A percentile compares a stretch with the other conserved stretches of the same genome.
Conservation (phyloP, 768 basidiomycete genomes). For the Pleurotus salmoneostramineus region DNA sequence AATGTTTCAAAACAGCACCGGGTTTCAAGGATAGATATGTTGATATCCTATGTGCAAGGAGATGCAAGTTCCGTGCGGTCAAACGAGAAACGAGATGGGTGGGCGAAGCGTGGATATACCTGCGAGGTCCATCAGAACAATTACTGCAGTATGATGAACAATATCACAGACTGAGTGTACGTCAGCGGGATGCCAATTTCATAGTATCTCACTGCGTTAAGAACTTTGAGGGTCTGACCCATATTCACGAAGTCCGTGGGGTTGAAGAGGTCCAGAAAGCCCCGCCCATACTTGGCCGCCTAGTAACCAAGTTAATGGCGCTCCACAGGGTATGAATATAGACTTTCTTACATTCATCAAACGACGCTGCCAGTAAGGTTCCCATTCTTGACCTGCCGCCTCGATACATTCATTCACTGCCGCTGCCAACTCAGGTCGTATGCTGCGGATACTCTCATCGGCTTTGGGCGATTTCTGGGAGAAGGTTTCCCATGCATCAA, state of each 20-base stretch:
- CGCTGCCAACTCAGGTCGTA: constrained; percentile 78
- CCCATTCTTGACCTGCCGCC: constrained; percentile 91
- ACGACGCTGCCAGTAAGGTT: constrained; percentile 83
- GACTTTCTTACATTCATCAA: constrained; percentile 65
- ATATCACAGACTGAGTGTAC: constrained; percentile 70
- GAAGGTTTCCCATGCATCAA: constrained; percentile 91
- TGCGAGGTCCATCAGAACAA: constrained; percentile 24
- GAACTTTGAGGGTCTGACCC: constrained; percentile 88
- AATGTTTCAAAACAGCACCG: constrained; percentile 87
- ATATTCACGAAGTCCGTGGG: constrained; percentile 90
- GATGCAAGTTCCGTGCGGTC: constrained; percentile 83
- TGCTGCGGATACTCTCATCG: constrained; percentile 87
- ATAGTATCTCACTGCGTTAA: constrained; percentile 89
- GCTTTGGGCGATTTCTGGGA: constrained; percentile 82
- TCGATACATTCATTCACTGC: constrained; percentile 93
- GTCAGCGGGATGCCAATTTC: constrained; percentile 94
- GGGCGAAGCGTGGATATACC: constrained; percentile 80
- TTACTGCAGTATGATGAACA: constrained; percentile 2
- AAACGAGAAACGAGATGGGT: constrained; percentile 78
- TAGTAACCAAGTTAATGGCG: constrained; percentile 22
- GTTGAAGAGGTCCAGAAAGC: constrained; percentile 90
- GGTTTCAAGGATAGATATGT: constrained; percentile 79
- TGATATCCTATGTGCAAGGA: constrained; percentile 90
- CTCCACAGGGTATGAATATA: not conserved
- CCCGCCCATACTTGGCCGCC: constrained; percentile 97